Conservation (phyloP, 2,329 filamentous ascomycete species). For the Achaetomium macrosporum region DNA sequence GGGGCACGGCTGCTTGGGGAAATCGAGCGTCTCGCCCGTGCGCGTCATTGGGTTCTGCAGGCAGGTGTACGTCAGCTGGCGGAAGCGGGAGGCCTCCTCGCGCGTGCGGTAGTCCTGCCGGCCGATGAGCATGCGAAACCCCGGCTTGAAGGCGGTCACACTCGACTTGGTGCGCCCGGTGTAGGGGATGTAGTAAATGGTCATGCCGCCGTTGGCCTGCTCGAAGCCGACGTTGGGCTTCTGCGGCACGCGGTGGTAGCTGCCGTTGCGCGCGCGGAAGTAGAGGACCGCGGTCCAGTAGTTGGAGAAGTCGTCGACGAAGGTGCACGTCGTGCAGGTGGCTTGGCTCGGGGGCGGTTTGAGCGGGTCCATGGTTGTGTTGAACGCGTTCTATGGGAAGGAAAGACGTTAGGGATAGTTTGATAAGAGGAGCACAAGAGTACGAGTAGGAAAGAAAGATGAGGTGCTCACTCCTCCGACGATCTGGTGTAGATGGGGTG, state of each 20-base stretch:
- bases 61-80: conserved; percentile 36
- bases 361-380: conserved; percentile 16
- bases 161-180: neutral
- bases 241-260: conserved; percentile 12
- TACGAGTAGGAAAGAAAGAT: neutral
- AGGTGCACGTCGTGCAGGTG: conserved; percentile 18
- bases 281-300: conserved; percentile 17
- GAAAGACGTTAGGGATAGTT: too few relatives aligned
- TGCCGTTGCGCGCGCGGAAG: conserved; percentile 18
- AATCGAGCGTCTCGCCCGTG: conserved; percentile 35
- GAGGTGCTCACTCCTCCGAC: conserved; percentile 10
- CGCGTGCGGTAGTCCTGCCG: conserved; percentile 17
- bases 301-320: conserved; percentile 19
- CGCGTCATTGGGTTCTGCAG: conserved; percentile 35
- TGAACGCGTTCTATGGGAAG: conserved; percentile 13
- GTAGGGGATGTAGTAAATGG: conserved; percentile 14
- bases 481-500: conserved; percentile 16
- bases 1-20: conserved; percentile 35
- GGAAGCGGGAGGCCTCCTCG: conserved; percentile 29
- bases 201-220: conserved; percentile 13
- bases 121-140: conserved; percentile 14
- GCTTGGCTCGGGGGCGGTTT: conserved; percentile 10
- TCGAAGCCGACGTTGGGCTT: conserved; percentile 15
- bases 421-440: too few relatives aligned
- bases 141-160: conserved; percentile 12